A percentile compares a stretch with the other conserved stretches of the same genome.
Conservation (phyloP, 257 asterid species). For the Fraxinus pennsylvanica region DNA sequence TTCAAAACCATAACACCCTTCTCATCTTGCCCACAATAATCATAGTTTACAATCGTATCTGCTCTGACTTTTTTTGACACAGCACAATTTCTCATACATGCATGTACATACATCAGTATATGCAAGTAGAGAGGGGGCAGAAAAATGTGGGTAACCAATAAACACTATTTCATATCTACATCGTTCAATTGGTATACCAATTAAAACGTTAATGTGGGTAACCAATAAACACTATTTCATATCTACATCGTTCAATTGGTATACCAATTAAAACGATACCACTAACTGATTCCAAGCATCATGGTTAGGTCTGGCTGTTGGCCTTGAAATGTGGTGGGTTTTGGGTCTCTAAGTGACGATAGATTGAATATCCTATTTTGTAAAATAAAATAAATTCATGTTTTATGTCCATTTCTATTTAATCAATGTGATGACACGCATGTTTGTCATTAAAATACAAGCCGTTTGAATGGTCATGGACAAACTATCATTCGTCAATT, state of each 20-base stretch:
- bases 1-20: background rate
- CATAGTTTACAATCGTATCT: background rate
- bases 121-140: background rate
- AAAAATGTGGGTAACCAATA: background rate
- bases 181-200: background rate
- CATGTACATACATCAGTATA: background rate
- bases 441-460: background rate
- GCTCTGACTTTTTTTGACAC: background rate
- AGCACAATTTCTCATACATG: background rate
- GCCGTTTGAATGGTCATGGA: background rate
- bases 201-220: background rate
- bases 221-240: background rate
- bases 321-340: background rate
- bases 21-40: background rate
- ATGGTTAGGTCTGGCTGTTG: background rate
- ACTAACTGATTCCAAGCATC: background rate
- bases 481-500: background rate
- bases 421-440: background rate
- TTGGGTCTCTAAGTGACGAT: background rate
- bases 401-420: background rate
- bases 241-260: background rate
- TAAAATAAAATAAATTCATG: background rate
- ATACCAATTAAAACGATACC: background rate
- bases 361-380: background rate
- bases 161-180: background rate